Evolutionary conservation across 2,329 filamentous ascomycete genomes (phyloP), one percentile per base, ranked within the genome.

Genomic region (Phialocephala sp.): DNA sequence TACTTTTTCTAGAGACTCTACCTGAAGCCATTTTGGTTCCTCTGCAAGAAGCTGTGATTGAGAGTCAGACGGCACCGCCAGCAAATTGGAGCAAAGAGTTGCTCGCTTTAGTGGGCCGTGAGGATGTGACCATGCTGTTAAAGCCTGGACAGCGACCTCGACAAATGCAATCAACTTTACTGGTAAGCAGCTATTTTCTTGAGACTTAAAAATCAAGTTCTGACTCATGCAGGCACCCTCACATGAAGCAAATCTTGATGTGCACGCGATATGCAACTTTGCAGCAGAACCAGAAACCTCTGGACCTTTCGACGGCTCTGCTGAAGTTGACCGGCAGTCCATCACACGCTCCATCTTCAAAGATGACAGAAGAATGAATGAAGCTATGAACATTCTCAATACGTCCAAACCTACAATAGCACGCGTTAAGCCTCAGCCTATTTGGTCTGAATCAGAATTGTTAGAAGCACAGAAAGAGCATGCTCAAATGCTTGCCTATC

Each of bases 391-490:
- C 61, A 83, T 99, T 63, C 83, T 99, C n/a, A 94, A 95, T 64
- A 95, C 95, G 35, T 88, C 91, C 60, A 92, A 91, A 74, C 84
- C 92, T 15, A 89, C 94, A 50, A 82, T 92, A 12, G 88, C 94
- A n/a, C 90, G 91, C 60, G 90, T 94, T 67, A 84, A 89, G 45
- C 87, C 89, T 1, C 85, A 93, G 68, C 87, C 91, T 0, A 87
- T 88, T 47, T 95, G 92, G 91, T 87, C 89, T 24, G 95, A 99
- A 75, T 89, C 92, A 18, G 90, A 95, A 67, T 88, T 97, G 64
- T 82, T 99, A 11, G 95, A 99, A 76, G 92, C 91, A 66, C 95
- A 99, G 77, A 97, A 97, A 77, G 90, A 92, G 67, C 83, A 97
- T 37, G 94, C 95, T 65, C 91, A 95, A 66, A 90, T 91, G 74